Evolutionary conservation across 495 filamentous ascomycete genomes (phyloP).

Genomic region (Penicillium pancosmium): DNA sequence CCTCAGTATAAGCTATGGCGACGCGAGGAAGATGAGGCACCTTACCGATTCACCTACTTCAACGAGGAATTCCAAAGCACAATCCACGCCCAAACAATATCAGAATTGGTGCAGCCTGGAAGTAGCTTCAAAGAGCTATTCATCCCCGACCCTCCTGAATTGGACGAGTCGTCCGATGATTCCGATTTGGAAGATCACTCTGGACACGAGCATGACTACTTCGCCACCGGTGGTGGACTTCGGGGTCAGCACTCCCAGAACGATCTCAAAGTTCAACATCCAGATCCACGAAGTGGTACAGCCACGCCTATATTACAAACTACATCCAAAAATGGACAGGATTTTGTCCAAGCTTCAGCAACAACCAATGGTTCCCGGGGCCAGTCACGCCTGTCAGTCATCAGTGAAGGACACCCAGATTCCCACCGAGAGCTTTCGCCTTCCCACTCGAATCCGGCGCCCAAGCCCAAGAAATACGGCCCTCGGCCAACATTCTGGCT

Average conservation of each 20-base stretch:
- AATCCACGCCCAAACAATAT: slow-evolving; percentile 93
- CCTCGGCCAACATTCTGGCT: slow-evolving; percentile 95
- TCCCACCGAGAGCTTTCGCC: slow-evolving; percentile 29
- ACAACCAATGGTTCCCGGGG: slow-evolving; percentile 19
- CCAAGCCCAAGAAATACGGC: slow-evolving; percentile 71
- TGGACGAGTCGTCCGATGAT: slow-evolving; percentile 65
- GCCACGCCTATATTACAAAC: slow-evolving; percentile 2
- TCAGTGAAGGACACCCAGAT: slow-evolving; percentile 39
- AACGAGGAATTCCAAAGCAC: slow-evolving; percentile 94
- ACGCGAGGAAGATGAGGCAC: slow-evolving; percentile 82
- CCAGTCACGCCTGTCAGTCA: slow-evolving; percentile 31
- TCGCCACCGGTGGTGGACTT: slow-evolving; percentile 3
- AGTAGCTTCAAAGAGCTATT: slow-evolving; percentile 84
- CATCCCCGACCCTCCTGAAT: slow-evolving; percentile 67
- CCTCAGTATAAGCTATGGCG: slow-evolving; percentile 83
- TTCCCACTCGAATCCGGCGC: slow-evolving; percentile 23
- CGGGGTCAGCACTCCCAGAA: slow-evolving; percentile 9
- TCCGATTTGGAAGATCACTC: slow-evolving; percentile 54
- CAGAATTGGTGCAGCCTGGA: slow-evolving; percentile 84
- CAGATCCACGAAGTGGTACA: slow-evolving; percentile 4
- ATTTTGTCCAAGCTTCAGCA: not conserved
- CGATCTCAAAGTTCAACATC: slow-evolving; percentile 10
- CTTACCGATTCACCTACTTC: slow-evolving; percentile 97
- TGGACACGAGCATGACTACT: slow-evolving; percentile 8
- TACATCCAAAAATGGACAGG: slow-evolving; percentile 8